phyloP scores from a whole-genome alignment of 1,284 basidiomycete species.

The Papiliotrema nemorosa region DNA sequence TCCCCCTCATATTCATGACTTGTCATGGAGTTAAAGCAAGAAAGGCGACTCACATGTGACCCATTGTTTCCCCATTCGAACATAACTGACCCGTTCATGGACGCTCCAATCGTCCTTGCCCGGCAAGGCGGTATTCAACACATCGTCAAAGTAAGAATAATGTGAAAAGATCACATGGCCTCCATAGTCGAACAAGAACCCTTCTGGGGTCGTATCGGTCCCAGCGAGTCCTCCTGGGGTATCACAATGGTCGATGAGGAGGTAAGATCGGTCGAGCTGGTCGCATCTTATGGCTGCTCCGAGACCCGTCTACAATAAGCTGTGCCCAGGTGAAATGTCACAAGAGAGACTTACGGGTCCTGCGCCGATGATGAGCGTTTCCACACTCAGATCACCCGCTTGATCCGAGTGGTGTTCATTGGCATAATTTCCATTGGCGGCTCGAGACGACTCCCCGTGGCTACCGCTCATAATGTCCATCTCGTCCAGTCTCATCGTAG shows the following conservation, averaged over 20 bases:
- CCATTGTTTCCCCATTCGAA: constrained; percentile 52
- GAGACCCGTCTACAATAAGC: constrained; percentile 48
- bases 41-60: constrained; percentile 49
- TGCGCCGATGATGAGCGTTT: constrained; percentile 48
- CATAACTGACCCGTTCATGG: constrained; percentile 56
- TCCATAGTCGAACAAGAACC: constrained; percentile 57
- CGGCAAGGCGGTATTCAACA: constrained; percentile 53
- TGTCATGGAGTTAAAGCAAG: constrained; percentile 6
- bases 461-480: no score
- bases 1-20: no score
- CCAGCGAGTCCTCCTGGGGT: constrained; percentile 55
- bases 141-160: constrained; percentile 56
- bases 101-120: constrained; percentile 53
- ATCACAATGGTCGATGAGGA: constrained; percentile 50
- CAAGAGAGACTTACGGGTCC: constrained; percentile 35
- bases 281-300: constrained; percentile 55
- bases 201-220: constrained; percentile 53
- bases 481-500: no score
- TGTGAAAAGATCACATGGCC: constrained; percentile 58
- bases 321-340: neutral
- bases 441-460: no score
- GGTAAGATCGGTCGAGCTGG: constrained; percentile 49
- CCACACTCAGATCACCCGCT: constrained; percentile 17
- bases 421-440: no score
- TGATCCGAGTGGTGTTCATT: neutral